These are phyloP conservation scores for Entoloma clypeatum DNA, from an alignment of 1,284 basidiomycete genomes.

Conservation along the genomic window DNA sequence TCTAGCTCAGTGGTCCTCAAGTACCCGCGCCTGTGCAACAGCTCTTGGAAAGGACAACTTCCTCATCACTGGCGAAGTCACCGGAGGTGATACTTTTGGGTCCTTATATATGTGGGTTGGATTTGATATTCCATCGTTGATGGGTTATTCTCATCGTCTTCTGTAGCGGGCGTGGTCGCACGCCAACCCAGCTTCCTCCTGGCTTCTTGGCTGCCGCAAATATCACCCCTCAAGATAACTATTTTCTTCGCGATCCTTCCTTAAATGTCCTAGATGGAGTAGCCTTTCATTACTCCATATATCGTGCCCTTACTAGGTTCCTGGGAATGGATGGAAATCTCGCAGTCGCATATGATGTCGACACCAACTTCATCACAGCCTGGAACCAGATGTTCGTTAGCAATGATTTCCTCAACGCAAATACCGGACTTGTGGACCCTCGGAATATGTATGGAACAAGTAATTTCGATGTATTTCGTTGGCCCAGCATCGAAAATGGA, in stretches of 20 bases:
- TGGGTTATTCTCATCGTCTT: conserved; percentile 7
- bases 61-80: conserved; percentile 87
- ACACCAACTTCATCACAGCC: conserved; percentile 75
- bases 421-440: conserved; percentile 68
- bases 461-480: conserved; percentile 92
- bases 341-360: conserved; percentile 80
- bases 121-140: conserved; percentile 2
- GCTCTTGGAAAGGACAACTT: conserved; percentile 79
- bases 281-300: conserved; percentile 91
- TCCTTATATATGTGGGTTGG: conserved; percentile 72
- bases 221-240: conserved; percentile 55
- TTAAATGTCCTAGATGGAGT: conserved; percentile 68
- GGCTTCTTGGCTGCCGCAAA: conserved; percentile 68
- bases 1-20: conserved; percentile 69
- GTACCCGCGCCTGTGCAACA: conserved; percentile 70
- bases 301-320: conserved; percentile 79
- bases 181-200: conserved; percentile 60
- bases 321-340: conserved; percentile 93
- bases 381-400: conserved; percentile 89
- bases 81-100: conserved; percentile 90
- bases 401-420: conserved; percentile 81
- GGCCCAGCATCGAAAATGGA: conserved; percentile 84
- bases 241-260: conserved; percentile 70
- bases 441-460: conserved; percentile 85
- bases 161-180: conserved; percentile 79